A percentile compares a stretch with the other conserved stretches of the same genome.
Evolutionary conservation across 2,329 filamentous ascomycete genomes (phyloP).

Genomic region (Fusarium torulosum): DNA sequence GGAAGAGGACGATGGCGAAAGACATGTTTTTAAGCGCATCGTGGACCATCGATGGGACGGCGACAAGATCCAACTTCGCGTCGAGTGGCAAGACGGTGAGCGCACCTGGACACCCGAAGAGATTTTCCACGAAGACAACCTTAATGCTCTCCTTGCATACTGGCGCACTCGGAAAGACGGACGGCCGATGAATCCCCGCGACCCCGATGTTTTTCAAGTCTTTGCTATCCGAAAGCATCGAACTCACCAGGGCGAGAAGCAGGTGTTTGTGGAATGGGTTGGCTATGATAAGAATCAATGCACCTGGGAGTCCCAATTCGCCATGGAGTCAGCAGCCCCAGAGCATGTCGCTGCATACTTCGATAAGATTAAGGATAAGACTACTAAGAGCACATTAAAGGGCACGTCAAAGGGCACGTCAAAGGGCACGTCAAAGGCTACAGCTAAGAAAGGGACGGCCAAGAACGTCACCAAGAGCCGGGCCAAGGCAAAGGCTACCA

Average conservation of each 20-base stretch:
- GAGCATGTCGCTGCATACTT: slow-evolving; percentile 49
- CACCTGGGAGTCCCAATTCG: slow-evolving; percentile 49
- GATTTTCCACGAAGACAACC: slow-evolving; percentile 52
- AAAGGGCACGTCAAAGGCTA: background rate
- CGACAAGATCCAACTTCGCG: slow-evolving; percentile 49
- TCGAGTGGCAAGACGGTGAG: slow-evolving; percentile 51
- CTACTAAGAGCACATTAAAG: slow-evolving; percentile 15
- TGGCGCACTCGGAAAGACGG: slow-evolving; percentile 49
- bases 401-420: background rate
- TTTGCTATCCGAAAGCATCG: slow-evolving; percentile 52
- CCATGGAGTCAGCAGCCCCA: slow-evolving; percentile 48
- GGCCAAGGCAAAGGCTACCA: background rate
- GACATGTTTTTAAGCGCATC: slow-evolving; percentile 36
- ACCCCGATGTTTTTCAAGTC: slow-evolving; percentile 51
- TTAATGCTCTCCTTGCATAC: slow-evolving; percentile 50
- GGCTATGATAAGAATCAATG: slow-evolving; percentile 49
- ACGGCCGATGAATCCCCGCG: slow-evolving; percentile 50
- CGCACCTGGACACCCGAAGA: slow-evolving; percentile 54
- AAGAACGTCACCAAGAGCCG: background rate
- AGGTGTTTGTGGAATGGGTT: slow-evolving; percentile 54
- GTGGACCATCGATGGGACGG: slow-evolving; percentile 48
- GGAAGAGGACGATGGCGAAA: slow-evolving; percentile 2
- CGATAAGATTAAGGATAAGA: slow-evolving; percentile 13
- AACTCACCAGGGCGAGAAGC: slow-evolving; percentile 43
- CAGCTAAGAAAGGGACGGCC: background rate